These are phyloP conservation scores for Erysiphe neolycopersici DNA, from an alignment of 2,329 filamentous ascomycete species.

Conservation along the genomic window DNA sequence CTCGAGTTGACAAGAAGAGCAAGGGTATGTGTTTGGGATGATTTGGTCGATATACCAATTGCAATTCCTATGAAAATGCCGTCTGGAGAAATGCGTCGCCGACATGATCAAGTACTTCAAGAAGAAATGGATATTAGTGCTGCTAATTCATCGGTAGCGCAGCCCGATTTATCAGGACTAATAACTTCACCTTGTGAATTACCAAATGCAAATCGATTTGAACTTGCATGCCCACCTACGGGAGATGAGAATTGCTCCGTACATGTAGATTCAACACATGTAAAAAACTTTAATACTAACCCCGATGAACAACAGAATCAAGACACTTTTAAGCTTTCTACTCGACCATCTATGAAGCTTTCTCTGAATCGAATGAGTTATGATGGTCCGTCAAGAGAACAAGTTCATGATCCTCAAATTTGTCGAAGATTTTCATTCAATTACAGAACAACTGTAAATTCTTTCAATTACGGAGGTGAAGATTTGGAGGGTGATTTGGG, in stretches of 20 bases:
- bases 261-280: constrained; percentile 5
- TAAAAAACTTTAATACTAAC: constrained; percentile 2
- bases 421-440: constrained; percentile 17
- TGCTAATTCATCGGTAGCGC: constrained; percentile 29
- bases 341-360: constrained; percentile 8
- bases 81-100: constrained; percentile 58
- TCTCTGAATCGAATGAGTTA: constrained; percentile 13
- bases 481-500: constrained; percentile 80
- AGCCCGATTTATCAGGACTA: constrained; percentile 34
- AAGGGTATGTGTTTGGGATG: constrained; percentile 92
- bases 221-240: constrained; percentile 23
- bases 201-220: constrained; percentile 51
- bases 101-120: constrained; percentile 27
- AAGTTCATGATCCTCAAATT: constrained; percentile 3
- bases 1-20: constrained; percentile 75
- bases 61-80: constrained; percentile 71
- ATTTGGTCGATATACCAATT: constrained; percentile 83
- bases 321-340: constrained; percentile 9
- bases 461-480: constrained; percentile 33
- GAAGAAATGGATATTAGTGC: constrained; percentile 86
- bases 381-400: constrained; percentile 11
- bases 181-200: constrained; percentile 32
- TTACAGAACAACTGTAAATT: constrained; percentile 9
- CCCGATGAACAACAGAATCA: constrained; percentile 4
- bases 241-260: constrained; percentile 8